Conservation (phyloP, 495 filamentous ascomycete genomes). For the Daldinia grandis region DNA sequence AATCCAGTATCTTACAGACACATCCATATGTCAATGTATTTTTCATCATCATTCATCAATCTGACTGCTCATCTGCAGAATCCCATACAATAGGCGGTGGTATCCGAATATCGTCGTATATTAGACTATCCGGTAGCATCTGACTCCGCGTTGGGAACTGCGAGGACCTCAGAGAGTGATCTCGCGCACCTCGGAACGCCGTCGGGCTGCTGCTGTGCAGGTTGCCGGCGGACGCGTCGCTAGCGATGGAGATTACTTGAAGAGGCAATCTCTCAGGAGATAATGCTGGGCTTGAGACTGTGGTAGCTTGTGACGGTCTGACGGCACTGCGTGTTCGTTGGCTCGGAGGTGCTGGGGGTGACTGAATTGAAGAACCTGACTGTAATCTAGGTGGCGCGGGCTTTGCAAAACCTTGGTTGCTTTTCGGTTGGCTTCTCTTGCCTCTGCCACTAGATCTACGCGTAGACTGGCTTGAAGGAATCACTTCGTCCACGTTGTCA, state of each 20-base stretch:
- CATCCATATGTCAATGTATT: background rate
- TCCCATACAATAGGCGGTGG: constrained; percentile 56
- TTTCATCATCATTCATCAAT: constrained; percentile 13
- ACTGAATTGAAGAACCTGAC: constrained; percentile 9
- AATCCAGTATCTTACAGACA: background rate
- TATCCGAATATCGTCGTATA: constrained; percentile 56
- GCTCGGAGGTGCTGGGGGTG: constrained; percentile 19
- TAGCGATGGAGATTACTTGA: constrained; percentile 20
- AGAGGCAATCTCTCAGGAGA: constrained; percentile 47
- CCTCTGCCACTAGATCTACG: constrained; percentile 22
- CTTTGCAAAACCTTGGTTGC: constrained; percentile 18
- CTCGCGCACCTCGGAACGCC: constrained; percentile 20
- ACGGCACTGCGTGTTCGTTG: constrained; percentile 26
- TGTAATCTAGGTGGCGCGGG: constrained; percentile 25
- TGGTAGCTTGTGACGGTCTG: constrained; percentile 56
- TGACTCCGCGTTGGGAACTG: constrained; percentile 58
- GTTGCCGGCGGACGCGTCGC: constrained; percentile 7
- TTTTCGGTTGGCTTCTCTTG: constrained; percentile 4
- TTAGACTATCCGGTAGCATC: constrained; percentile 62
- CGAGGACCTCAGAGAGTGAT: constrained; percentile 49
- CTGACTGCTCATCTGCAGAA: constrained; percentile 55
- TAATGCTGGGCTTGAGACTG: constrained; percentile 48
- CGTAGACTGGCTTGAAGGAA: constrained; percentile 47
- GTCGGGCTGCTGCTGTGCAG: constrained; percentile 36
- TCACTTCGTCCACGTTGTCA: constrained; percentile 41